Evolutionary conservation across 169 alveolate genomes (phyloP).

Genomic region (Plasmodium fragile): DNA sequence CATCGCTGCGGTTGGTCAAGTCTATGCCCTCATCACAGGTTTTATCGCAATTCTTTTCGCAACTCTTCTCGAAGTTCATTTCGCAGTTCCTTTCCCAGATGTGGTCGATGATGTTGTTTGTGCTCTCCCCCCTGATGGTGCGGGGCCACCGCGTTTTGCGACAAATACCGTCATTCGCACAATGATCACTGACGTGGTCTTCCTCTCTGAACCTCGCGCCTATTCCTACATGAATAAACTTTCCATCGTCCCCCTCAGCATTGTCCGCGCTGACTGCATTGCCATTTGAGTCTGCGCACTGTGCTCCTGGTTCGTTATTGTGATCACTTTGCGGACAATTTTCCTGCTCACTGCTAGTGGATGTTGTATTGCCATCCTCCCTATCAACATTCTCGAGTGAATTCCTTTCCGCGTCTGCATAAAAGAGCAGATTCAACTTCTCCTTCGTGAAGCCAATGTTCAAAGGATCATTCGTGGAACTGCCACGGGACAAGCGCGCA

Average conservation of each 20-base stretch:
- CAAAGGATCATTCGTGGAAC: conserved; percentile 1
- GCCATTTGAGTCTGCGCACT: neutral
- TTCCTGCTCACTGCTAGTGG: neutral
- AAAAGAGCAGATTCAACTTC: neutral
- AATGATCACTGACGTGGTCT: neutral
- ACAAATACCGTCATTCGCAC: neutral
- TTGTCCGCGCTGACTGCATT: neutral
- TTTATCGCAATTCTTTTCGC: no score
- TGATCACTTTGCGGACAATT: neutral
- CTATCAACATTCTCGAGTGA: neutral
- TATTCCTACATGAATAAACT: neutral
- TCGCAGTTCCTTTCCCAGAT: neutral
- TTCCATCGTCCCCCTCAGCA: neutral
- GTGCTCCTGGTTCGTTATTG: neutral
- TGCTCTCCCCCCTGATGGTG: neutral
- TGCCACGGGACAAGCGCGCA: neutral
- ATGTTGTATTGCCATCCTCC: neutral
- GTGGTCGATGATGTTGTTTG: neutral
- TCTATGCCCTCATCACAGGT: neutral
- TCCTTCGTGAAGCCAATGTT: neutral
- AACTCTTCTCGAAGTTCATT: no score
- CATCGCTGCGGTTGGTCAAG: neutral
- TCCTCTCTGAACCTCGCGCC: neutral
- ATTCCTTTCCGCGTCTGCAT: neutral
- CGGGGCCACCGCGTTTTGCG: neutral